A percentile compares a stretch with the other conserved stretches of the same genome.
Conservation (phyloP, 2,329 filamentous ascomycete genomes). For the Ophiostoma perfectum region DNA sequence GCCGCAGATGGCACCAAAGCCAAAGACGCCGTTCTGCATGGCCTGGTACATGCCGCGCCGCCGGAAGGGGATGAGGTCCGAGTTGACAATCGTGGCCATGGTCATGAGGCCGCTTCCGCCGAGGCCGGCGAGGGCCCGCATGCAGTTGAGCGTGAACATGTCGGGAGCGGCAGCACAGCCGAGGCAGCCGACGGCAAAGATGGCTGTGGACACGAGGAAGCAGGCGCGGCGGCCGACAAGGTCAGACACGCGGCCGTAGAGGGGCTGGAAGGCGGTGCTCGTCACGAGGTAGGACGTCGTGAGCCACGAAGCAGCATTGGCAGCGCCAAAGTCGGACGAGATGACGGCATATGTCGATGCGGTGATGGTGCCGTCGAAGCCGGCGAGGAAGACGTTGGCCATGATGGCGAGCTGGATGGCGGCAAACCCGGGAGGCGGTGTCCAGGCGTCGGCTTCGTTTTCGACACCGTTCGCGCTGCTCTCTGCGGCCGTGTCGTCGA, state of each 20-base stretch:
- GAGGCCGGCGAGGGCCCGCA: constrained; percentile 48
- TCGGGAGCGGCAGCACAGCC: constrained; percentile 39
- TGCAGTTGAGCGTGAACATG: constrained; percentile 43
- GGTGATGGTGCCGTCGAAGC: constrained; percentile 68
- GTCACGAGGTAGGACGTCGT: constrained; percentile 64
- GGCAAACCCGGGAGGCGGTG: constrained; percentile 40
- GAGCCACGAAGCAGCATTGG: constrained; percentile 51
- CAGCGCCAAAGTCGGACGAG: constrained; percentile 41
- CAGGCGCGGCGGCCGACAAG: constrained; percentile 48
- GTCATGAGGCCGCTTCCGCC: constrained; percentile 70
- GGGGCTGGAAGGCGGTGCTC: constrained; percentile 66
- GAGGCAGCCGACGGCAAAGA: not conserved
- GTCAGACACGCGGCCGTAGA: constrained; percentile 44
- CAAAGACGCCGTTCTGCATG: constrained; percentile 65
- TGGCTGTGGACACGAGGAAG: not conserved
- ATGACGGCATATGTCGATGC: constrained; percentile 65
- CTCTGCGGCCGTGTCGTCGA: not conserved
- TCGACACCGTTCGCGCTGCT: not conserved
- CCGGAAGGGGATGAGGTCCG: constrained; percentile 63
- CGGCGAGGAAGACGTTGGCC: constrained; percentile 59
- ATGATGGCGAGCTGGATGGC: constrained; percentile 59
- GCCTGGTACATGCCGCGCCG: constrained; percentile 71
- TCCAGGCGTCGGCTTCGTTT: constrained; percentile 10
- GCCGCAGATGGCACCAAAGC: constrained; percentile 59
- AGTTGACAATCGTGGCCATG: constrained; percentile 65